These are phyloP conservation scores for Podila clonocystis DNA, from an alignment of 192 early-diverging fungal genomes.

Conservation along the genomic window DNA sequence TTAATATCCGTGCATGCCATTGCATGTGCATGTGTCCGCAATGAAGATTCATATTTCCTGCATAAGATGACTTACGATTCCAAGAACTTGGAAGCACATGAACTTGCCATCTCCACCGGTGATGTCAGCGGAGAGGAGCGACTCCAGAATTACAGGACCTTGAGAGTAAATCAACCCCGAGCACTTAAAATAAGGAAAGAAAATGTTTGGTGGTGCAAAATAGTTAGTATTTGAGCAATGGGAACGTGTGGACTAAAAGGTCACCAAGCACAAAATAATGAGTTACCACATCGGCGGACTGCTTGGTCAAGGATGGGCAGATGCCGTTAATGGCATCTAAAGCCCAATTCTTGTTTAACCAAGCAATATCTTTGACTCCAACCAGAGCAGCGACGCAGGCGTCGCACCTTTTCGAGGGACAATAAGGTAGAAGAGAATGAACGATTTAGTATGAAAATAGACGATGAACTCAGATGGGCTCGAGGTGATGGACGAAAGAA, in stretches of 20 bases:
- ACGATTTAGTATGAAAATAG: background rate
- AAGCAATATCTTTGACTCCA: conserved; percentile 54
- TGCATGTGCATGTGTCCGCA: no score
- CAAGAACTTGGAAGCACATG: conserved; percentile 52
- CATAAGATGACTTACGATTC: conserved; percentile 5
- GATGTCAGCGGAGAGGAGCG: conserved; percentile 44
- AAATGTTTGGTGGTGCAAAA: background rate
- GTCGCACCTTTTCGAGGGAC: conserved; percentile 34
- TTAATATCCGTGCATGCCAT: no score
- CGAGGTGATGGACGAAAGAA: background rate
- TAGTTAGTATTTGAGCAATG: background rate
- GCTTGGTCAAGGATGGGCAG: conserved; percentile 39
- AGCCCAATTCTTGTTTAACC: conserved; percentile 53
- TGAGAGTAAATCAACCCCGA: conserved; percentile 57
- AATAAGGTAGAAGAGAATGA: background rate
- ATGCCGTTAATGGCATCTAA: conserved; percentile 39
- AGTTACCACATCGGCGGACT: conserved; percentile 55
- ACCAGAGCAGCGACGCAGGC: conserved; percentile 56
- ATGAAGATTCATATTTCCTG: no score
- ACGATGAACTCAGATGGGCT: background rate
- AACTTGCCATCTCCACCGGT: conserved; percentile 54
- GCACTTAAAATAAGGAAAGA: conserved; percentile 44
- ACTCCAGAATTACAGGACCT: conserved; percentile 53
- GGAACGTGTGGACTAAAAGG: background rate
- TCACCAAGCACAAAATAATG: background rate